A percentile compares a stretch with the other conserved stretches of the same genome.
Evolutionary conservation across 176 grass and related monocot species (phyloP).

Genomic region (Puccinellia tenuiflora): DNA sequence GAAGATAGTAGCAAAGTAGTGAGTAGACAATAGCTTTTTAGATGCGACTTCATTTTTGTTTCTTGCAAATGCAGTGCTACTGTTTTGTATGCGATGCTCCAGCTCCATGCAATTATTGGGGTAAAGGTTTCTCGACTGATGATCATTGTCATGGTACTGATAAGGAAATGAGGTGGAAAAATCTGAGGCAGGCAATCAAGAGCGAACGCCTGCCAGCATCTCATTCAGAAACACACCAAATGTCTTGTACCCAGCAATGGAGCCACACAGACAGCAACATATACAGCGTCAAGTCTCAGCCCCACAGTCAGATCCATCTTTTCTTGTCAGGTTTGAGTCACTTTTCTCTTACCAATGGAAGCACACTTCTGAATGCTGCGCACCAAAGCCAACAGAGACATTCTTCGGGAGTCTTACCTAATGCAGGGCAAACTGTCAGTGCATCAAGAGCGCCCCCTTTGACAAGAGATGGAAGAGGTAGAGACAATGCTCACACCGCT

Average conservation of each 20-base stretch:
- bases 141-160: conserved; percentile 93
- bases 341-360: neutral
- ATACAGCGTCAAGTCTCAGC: conserved; percentile 1
- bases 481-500: neutral
- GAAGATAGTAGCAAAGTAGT: neutral
- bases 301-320: conserved; percentile 1
- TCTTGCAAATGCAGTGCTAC: conserved; percentile 83
- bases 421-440: neutral
- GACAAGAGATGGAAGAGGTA: neutral
- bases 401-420: neutral
- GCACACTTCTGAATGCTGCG: neutral
- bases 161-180: conserved; percentile 55
- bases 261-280: conserved; percentile 11
- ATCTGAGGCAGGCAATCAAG: conserved; percentile 46
- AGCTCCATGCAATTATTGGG: conserved; percentile 84
- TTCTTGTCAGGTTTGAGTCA: neutral
- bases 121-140: conserved; percentile 11
- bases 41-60: neutral
- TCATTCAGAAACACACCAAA: conserved; percentile 31
- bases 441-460: neutral
- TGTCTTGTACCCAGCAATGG: conserved; percentile 3
- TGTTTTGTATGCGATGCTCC: conserved; percentile 83
- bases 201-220: conserved; percentile 11
- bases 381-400: neutral
- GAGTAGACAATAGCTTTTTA: neutral